Conservation (phyloP, 495 filamentous ascomycete species). For the Trichodelitschia bisporula region DNA sequence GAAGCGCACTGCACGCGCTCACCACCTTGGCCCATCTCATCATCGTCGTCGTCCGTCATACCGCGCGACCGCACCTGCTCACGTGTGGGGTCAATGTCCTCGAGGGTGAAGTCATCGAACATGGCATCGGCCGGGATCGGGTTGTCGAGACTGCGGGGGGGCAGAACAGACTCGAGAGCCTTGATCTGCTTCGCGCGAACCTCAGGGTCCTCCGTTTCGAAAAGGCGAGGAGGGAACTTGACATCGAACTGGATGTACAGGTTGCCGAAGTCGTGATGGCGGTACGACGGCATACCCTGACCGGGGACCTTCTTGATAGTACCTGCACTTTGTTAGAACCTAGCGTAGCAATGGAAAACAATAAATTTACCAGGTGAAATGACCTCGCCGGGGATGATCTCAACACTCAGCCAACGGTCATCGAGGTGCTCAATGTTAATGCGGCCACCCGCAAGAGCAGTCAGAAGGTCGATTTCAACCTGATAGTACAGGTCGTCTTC, state of each 20-base stretch:
- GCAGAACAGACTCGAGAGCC: constrained; percentile 58
- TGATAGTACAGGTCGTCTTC: constrained; percentile 93
- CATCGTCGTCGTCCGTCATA: constrained; percentile 58
- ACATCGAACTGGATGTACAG: constrained; percentile 95
- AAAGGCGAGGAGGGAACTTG: constrained; percentile 48
- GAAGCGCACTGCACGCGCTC: constrained; percentile 96
- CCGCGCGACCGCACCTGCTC: constrained; percentile 50
- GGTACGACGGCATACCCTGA: constrained; percentile 93
- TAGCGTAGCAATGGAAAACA: not conserved
- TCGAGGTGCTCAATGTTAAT: constrained; percentile 92
- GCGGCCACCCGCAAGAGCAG: constrained; percentile 70
- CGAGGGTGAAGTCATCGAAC: constrained; percentile 64
- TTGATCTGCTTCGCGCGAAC: constrained; percentile 25
- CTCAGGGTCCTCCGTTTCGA: constrained; percentile 21
- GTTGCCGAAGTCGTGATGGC: constrained; percentile 91
- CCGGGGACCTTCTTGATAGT: constrained; percentile 83
- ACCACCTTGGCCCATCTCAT: constrained; percentile 63
- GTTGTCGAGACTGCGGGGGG: constrained; percentile 31
- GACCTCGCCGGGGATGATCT: constrained; percentile 77
- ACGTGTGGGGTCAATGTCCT: constrained; percentile 53
- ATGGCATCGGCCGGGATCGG: constrained; percentile 53
- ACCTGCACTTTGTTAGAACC: constrained; percentile 25
- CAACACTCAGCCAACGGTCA: constrained; percentile 82
- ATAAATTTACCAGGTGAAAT: constrained; percentile 56
- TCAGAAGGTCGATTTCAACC: constrained; percentile 86